These are phyloP conservation scores for Dimargaris cristalligena DNA, from an alignment of 192 early-diverging fungal genomes.

Conservation along the genomic window DNA sequence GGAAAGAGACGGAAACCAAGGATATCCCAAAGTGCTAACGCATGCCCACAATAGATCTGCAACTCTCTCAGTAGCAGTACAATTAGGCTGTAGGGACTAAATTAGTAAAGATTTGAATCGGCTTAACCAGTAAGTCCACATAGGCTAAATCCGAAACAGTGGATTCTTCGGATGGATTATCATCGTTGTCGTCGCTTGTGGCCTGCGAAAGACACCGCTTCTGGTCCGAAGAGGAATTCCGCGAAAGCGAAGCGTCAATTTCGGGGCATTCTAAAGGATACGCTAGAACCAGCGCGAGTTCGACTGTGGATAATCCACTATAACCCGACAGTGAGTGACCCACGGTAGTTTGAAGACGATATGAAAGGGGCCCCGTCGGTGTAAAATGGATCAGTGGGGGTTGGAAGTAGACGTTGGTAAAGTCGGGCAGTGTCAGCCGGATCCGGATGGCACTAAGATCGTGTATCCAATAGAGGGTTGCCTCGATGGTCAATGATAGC, in stretches of 20 bases:
- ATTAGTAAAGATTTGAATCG: too few relatives aligned
- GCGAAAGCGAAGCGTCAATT: neutral
- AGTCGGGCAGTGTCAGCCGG: conserved; percentile 16
- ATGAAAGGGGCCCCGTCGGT: neutral
- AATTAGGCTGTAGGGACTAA: too few relatives aligned
- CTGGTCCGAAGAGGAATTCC: too few relatives aligned
- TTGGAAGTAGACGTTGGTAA: conserved; percentile 15
- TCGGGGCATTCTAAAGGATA: neutral
- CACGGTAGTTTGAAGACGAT: neutral
- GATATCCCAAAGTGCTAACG: too few relatives aligned
- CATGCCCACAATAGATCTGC: too few relatives aligned
- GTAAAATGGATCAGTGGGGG: conserved; percentile 21
- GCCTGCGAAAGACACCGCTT: too few relatives aligned
- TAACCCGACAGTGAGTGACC: neutral
- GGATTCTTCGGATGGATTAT: too few relatives aligned
- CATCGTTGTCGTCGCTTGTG: too few relatives aligned
- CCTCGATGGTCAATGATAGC: conserved; percentile 18
- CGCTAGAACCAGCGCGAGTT: neutral
- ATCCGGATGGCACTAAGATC: conserved; percentile 16
- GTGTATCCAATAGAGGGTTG: conserved; percentile 11
- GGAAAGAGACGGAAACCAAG: too few relatives aligned
- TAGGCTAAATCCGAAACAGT: too few relatives aligned
- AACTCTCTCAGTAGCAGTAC: too few relatives aligned
- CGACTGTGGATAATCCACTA: neutral
- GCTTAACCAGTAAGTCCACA: too few relatives aligned